phyloP scores from a whole-genome alignment of 345 rosid species.

The Fremontodendron californicum region DNA sequence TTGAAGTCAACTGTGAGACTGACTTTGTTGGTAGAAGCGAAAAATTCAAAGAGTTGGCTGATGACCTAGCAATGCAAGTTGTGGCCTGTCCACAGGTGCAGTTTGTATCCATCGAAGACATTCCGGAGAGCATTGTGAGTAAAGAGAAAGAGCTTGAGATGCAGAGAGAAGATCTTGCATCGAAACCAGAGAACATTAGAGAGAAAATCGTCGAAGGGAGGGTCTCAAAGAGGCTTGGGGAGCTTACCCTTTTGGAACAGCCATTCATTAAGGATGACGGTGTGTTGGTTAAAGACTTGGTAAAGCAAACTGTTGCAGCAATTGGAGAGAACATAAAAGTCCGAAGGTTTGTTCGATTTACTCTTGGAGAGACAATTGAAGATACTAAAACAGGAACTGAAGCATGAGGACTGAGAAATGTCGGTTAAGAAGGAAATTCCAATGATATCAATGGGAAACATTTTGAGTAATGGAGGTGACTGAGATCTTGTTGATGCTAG shows the following conservation, averaged over 20 bases:
- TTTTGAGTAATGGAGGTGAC: neutral
- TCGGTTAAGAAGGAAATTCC: neutral
- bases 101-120: slow-evolving; percentile 65
- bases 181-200: slow-evolving; percentile 84
- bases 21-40: slow-evolving; percentile 93
- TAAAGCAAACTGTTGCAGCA: slow-evolving; percentile 75
- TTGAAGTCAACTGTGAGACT: slow-evolving; percentile 94
- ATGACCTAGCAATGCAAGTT: slow-evolving; percentile 90
- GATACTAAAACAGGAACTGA: slow-evolving; percentile 19
- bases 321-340: slow-evolving; percentile 89
- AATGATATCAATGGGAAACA: neutral
- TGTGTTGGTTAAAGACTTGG: slow-evolving; percentile 66
- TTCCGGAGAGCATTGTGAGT: slow-evolving; percentile 41
- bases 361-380: slow-evolving; percentile 59
- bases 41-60: slow-evolving; percentile 78
- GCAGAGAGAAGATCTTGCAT: slow-evolving; percentile 84
- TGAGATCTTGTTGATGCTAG: neutral
- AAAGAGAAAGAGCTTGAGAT: slow-evolving; percentile 85
- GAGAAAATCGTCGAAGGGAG: slow-evolving; percentile 86
- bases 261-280: slow-evolving; percentile 70
- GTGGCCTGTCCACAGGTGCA: slow-evolving; percentile 84
- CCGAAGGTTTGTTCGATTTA: slow-evolving; percentile 57
- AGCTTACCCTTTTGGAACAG: slow-evolving; percentile 71
- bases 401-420: neutral
- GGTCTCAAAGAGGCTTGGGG: slow-evolving; percentile 75